Evolutionary conservation across 192 early-diverging fungal genomes (phyloP).

Genomic region (Thoreauomyces humboldtii): DNA sequence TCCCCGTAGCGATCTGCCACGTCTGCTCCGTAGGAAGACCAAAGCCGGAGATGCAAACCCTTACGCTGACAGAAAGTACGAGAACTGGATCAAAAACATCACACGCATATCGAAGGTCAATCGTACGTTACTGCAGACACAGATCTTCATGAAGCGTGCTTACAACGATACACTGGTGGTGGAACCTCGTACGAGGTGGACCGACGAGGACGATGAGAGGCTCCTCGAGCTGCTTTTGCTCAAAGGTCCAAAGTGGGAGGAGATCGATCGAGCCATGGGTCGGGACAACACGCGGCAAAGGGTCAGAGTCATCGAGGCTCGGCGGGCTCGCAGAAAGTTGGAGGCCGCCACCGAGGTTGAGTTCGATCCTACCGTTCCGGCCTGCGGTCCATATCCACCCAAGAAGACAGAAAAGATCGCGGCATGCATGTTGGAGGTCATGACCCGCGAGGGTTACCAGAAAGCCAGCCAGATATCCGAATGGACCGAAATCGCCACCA

Average conservation of each 20-base stretch:
- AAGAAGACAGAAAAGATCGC: not conserved
- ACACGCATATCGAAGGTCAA: not conserved
- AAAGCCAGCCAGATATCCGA: not conserved
- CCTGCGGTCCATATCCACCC: too few relatives aligned
- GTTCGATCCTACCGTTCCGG: not conserved
- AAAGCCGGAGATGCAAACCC: conserved; percentile 1
- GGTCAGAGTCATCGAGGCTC: too few relatives aligned
- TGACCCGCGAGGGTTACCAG: not conserved
- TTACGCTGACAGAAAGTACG: not conserved
- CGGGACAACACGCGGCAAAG: not conserved
- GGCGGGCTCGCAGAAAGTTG: too few relatives aligned
- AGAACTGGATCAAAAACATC: conserved; percentile 3
- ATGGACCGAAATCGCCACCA: not conserved
- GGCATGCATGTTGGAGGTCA: not conserved
- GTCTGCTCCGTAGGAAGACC: not conserved
- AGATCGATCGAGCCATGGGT: conserved; percentile 12
- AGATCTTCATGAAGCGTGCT: conserved; percentile 10
- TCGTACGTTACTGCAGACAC: conserved; percentile 7
- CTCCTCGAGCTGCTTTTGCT: conserved; percentile 3
- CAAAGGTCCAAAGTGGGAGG: conserved; percentile 11
- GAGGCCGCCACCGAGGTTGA: too few relatives aligned
- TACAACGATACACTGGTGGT: not conserved
- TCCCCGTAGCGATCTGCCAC: not conserved
- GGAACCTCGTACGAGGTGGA: conserved; percentile 2
- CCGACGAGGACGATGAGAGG: conserved; percentile 4